Base-by-base conservation (phyloP, 768 basidiomycete genomes). In the Lentinula sp. region DNA sequence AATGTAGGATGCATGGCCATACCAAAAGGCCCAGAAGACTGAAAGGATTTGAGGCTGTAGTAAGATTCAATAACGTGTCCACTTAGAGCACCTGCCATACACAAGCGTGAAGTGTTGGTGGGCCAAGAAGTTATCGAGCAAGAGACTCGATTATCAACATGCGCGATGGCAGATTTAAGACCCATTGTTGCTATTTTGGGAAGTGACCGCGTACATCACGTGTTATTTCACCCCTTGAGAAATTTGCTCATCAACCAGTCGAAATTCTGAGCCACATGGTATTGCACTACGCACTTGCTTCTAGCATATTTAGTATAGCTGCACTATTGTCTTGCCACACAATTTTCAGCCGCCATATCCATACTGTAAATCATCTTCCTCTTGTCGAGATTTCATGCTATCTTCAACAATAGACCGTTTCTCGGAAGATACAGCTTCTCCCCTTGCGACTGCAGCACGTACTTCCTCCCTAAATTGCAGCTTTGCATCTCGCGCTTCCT, bases 391-490 rank as follows among this genome's bases (percentile, higher is more conserved):
- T 40, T 40, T 55, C 35, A 10, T 37, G 18, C 8, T 37, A 55
- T 23, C 5, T 40, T 55, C 53, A 3, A 55, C 37, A 16, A 40
- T 55, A 9, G 37, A 37, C 32, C 4, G 35, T 7, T 35, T 37
- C 37, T 40, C 53, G 4, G 53, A 18, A 35, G 53, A 37, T 7
- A 55, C 37, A 16, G 8, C n/a, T 37, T 40, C 53, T 35, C 37
- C 53, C 18, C 23, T 40, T n/a, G 53, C 34, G 5, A 40, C 34
- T 15, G 53, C 37, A 39, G 34, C 37, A 53, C 5, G 18, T 15
- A 31, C 66, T 43, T 73, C 74, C 82, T 82, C 84, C 51, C 80
- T 81, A 1, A 42, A 58, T 15, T 74, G 72, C 84, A 88, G 85
- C 16, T 76, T 70, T 4, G 64, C 68, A 61, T 87, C 86, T 10